Conservation (phyloP, 2,329 filamentous ascomycete species). For the Aspergillus calidoustus region DNA sequence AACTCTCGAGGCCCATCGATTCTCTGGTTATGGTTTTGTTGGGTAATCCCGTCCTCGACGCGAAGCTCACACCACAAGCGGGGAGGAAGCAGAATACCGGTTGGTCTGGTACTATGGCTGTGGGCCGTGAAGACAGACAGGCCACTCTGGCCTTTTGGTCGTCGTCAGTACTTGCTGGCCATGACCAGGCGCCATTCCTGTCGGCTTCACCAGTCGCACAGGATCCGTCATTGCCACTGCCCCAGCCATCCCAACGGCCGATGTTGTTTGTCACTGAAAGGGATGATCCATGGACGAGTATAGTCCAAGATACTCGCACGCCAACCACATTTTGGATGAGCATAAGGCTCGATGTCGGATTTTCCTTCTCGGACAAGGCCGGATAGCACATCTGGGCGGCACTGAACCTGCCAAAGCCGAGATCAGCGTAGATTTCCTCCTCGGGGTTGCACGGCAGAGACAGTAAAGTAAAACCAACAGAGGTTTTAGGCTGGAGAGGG, state of each 20-base stretch:
- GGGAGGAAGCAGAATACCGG: not conserved
- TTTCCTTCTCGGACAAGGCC: not conserved
- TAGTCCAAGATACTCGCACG: not conserved
- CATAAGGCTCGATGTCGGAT: not conserved
- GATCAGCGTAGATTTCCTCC: not conserved
- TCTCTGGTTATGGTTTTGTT: not conserved
- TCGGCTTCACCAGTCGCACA: constrained; percentile 5
- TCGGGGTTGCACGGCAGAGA: constrained; percentile 11
- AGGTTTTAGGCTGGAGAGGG: constrained; percentile 1
- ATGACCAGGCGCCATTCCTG: not conserved
- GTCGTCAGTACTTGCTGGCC: not conserved
- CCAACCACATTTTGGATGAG: no score
- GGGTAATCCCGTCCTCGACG: not conserved
- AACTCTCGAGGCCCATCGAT: not conserved
- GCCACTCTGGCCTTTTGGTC: not conserved
- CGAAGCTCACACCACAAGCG: not conserved
- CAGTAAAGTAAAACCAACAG: constrained; percentile 2
- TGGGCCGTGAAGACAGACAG: no score
- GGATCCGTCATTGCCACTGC: constrained; percentile 3
- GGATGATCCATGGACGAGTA: not conserved
- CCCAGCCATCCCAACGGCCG: not conserved
- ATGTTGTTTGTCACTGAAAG: not conserved
- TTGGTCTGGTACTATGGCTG: no score
- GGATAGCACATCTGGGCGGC: not conserved
- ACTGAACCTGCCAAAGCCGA: not conserved